Base-by-base conservation (phyloP, 352 stramenopile genomes). In the Pythium dissotocum region DNA sequence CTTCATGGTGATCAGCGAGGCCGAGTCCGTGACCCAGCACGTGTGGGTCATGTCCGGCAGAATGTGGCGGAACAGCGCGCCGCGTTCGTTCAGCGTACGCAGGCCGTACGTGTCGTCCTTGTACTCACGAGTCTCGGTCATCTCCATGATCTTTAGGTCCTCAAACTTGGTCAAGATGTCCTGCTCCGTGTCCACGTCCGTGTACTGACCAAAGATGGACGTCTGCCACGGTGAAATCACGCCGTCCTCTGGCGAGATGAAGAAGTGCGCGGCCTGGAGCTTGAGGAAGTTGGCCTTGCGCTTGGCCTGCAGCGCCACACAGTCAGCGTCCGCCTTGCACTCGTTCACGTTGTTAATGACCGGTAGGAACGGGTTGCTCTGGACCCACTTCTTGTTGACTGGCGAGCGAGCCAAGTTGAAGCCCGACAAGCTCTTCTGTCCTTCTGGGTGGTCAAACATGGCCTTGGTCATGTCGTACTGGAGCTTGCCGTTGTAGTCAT, bases 211-310 rank as follows among this genome's bases (percentile, higher is more conserved):
- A 18, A 82, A 42, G 9, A 83, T 61, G 1, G 61, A 71, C 18
- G 63, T 73, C 59, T 87, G 76, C 72, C 75, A 84, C 13, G 78
- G 78, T 13, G 75, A 69, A 32, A 82, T 70, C 2, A 83, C 65
- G 13, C 66, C 73, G 58, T 84, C 78, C 13, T 71, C 59, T n/a
- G 75, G 64, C 0, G 74, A 75, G 0, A 61, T 67, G 44, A 87
- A 79, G 56, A 24, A 24, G 21, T 24, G 21, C 21, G 21, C 21
- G 21, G 21, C 21, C 21, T 24, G 21, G 21, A 24, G 64, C 51
- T 62, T 65, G 48, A 71, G 58, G 40, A 71, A 71, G 64, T 87
- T 87, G 63, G 61, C 48, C 26, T 70, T 73, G 26, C 72, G 77
- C 38, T 72, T 72, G 28, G 67, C 55, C 46, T 78, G 66, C 4